These are phyloP conservation scores for Cercospora sojina DNA, from an alignment of 2,329 filamentous ascomycete genomes.

Conservation along the genomic window DNA sequence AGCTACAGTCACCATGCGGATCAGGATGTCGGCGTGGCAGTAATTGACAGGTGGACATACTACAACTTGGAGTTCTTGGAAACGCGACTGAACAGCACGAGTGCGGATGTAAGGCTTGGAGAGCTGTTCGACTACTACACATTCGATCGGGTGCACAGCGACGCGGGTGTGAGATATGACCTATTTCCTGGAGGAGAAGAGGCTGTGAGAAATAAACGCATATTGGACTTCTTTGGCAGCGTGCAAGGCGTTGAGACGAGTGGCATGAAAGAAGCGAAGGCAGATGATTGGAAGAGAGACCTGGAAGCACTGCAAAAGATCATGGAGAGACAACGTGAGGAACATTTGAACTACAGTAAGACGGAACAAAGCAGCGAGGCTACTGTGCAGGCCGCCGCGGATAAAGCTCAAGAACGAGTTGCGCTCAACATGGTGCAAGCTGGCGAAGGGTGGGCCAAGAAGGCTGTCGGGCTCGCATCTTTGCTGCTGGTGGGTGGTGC, in stretches of 20 bases:
- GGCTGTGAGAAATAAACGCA: constrained; percentile 71
- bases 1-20: constrained; percentile 98
- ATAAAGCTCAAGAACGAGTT: not conserved
- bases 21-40: constrained; percentile 94
- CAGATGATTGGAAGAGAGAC: constrained; percentile 61
- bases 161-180: constrained; percentile 90
- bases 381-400: constrained; percentile 10
- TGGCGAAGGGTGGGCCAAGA: constrained; percentile 43
- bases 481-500: constrained; percentile 42
- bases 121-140: constrained; percentile 97
- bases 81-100: constrained; percentile 76
- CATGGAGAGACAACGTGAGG: constrained; percentile 53
- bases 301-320: constrained; percentile 67
- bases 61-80: constrained; percentile 98
- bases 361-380: constrained; percentile 13
- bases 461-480: constrained; percentile 42
- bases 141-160: constrained; percentile 87
- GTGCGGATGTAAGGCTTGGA: constrained; percentile 81
- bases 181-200: constrained; percentile 84
- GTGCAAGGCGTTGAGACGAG: constrained; percentile 90
- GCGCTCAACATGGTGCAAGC: constrained; percentile 37
- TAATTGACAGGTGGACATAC: constrained; percentile 98
- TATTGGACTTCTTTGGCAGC: constrained; percentile 98
- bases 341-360: constrained; percentile 16
- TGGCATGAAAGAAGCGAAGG: constrained; percentile 47